Percentiles rank a stretch among this genome's conserved stretches.
Conservation (phyloP, 2,329 filamentous ascomycete species). For the Cadophora sp. region DNA sequence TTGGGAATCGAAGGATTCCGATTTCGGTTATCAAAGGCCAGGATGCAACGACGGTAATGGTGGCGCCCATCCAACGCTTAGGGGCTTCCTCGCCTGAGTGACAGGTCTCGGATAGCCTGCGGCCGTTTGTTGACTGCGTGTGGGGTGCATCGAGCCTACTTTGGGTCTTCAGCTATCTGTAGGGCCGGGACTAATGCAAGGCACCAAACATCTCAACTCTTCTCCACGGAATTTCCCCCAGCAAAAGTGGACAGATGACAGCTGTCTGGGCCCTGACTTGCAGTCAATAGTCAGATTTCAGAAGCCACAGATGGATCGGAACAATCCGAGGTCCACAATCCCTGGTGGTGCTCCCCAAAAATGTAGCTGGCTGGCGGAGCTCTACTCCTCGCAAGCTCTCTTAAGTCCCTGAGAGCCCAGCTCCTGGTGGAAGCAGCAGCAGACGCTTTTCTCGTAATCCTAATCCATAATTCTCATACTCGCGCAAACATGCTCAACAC, state of each 20-base stretch:
- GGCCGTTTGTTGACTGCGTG: not conserved
- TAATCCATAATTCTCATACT: constrained; percentile 15
- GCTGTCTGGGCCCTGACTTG: not conserved
- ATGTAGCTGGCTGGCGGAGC: not conserved
- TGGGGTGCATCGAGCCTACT: constrained; percentile 4
- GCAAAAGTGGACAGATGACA: not conserved
- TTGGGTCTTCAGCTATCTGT: constrained; percentile 7
- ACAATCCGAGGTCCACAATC: constrained; percentile 4
- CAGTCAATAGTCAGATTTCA: constrained; percentile 9
- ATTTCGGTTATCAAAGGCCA: not conserved
- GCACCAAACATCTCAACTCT: constrained; percentile 4
- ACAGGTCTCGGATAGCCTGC: not conserved
- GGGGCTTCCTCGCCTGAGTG: not conserved
- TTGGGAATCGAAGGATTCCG: constrained; percentile 3
- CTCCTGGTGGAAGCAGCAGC: not conserved
- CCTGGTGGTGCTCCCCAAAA: not conserved
- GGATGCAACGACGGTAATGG: not conserved
- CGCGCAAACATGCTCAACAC: constrained; percentile 21
- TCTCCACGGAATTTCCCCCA: not conserved
- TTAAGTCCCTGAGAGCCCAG: constrained; percentile 3
- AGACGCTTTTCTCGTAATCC: not conserved
- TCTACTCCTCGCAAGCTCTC: constrained; percentile 4
- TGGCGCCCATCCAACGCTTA: not conserved
- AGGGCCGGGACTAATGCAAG: constrained; percentile 14
- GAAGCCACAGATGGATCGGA: constrained; percentile 14